A percentile compares a stretch with the other conserved stretches of the same genome.
These are phyloP conservation scores for Anisodus tanguticus DNA, from an alignment of 257 asterid species.

Conservation along the genomic window DNA sequence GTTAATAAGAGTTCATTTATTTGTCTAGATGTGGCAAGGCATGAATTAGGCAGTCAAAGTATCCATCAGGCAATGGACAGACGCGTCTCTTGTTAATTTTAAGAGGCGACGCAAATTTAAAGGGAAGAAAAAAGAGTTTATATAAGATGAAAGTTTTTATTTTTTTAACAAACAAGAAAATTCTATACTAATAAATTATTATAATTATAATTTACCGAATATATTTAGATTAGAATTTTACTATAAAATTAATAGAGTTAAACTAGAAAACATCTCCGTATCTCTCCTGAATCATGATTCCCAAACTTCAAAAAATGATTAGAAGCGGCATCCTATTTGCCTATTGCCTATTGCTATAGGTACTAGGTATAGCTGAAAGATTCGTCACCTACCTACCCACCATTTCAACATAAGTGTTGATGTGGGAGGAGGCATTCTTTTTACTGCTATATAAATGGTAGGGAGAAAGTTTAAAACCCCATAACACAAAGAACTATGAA, in stretches of 20 bases:
- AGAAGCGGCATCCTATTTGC: conserved; percentile 1
- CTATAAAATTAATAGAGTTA: too few relatives aligned
- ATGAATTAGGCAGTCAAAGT: not conserved
- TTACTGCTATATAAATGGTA: not conserved
- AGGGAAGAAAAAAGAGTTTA: too few relatives aligned
- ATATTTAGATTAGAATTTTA: too few relatives aligned
- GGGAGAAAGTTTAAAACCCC: not conserved
- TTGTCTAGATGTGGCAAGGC: not conserved
- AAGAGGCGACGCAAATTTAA: too few relatives aligned
- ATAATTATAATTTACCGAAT: too few relatives aligned
- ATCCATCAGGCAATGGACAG: not conserved
- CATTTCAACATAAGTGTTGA: not conserved
- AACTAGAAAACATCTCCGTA: too few relatives aligned
- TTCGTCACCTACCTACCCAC: conserved; percentile 21
- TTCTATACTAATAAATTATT: too few relatives aligned
- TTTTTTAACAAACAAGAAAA: too few relatives aligned
- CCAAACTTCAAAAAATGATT: conserved; percentile 24
- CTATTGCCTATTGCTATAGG: not conserved
- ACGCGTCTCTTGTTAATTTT: not conserved
- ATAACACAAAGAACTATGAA: not conserved
- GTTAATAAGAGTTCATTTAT: not conserved
- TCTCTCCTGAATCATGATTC: conserved; percentile 4
- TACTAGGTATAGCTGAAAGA: conserved; percentile 9
- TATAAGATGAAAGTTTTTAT: too few relatives aligned
- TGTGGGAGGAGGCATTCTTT: not conserved